Conservation (phyloP, 805 yeast genomes). For the Wickerhamiella hasegawae region DNA sequence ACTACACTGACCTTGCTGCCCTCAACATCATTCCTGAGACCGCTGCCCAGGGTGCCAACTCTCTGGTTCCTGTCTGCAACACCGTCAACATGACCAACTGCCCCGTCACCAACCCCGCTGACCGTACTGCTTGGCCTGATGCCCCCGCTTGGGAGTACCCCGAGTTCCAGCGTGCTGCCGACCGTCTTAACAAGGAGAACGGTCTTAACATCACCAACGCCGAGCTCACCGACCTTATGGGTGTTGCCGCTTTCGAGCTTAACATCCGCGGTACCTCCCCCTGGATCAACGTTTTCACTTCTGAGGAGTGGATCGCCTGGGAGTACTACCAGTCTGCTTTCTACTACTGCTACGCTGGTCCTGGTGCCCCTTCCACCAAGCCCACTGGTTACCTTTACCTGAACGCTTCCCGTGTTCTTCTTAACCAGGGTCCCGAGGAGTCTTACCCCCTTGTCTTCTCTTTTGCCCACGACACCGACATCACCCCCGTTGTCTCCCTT, state of each 20-base stretch:
- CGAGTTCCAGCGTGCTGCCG: conserved; percentile 11
- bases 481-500: conserved; percentile 32
- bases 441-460: conserved; percentile 28
- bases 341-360: conserved; percentile 19
- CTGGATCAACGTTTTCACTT: conserved; percentile 20
- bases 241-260: conserved; percentile 35
- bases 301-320: conserved; percentile 17
- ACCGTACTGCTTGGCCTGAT: not conserved
- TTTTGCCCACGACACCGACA: conserved; percentile 45
- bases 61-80: conserved; percentile 10
- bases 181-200: conserved; percentile 14
- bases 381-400: conserved; percentile 31
- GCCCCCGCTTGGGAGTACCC: conserved; percentile 4
- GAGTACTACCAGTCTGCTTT: conserved; percentile 13
- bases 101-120: conserved; percentile 4
- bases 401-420: conserved; percentile 32
- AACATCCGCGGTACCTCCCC: conserved; percentile 33
- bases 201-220: conserved; percentile 22
- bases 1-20: conserved; percentile 15
- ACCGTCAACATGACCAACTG: conserved; percentile 7
- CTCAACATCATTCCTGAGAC: conserved; percentile 12
- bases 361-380: conserved; percentile 14
- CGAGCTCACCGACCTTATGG: conserved; percentile 29
- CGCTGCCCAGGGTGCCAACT: conserved; percentile 13
- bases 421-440: conserved; percentile 25